A percentile compares a stretch with the other conserved stretches of the same genome.
These are phyloP conservation scores for Avena eriantha DNA, from an alignment of 176 grass and related monocot species.

Conservation along the genomic window DNA sequence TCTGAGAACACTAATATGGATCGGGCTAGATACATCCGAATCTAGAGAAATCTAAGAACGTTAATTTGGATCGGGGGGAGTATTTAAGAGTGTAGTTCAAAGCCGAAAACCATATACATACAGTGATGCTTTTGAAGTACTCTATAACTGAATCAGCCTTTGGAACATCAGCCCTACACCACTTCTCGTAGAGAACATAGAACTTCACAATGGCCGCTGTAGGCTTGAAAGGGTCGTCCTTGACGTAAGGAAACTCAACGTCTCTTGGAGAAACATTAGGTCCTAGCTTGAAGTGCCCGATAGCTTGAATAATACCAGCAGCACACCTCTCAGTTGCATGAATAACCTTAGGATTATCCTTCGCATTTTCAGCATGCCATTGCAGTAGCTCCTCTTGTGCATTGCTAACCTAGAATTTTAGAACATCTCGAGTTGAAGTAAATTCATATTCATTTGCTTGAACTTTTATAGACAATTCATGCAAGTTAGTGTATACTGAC, in stretches of 20 bases:
- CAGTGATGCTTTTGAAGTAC: conserved; percentile 57
- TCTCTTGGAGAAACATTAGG: conserved; percentile 41
- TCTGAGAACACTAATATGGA: no score
- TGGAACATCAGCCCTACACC: conserved; percentile 52
- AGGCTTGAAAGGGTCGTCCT: conserved; percentile 52
- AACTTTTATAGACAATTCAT: conserved; percentile 2
- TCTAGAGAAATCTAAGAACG: no score
- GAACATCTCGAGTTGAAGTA: conserved; percentile 19
- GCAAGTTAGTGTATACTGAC: conserved; percentile 48
- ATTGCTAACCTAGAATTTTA: conserved; percentile 32
- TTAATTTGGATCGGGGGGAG: no score
- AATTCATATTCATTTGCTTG: not conserved
- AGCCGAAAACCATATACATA: conserved; percentile 45
- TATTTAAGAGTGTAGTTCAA: conserved; percentile 5
- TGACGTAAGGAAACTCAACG: conserved; percentile 44
- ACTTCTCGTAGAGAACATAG: conserved; percentile 73
- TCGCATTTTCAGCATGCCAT: conserved; percentile 28
- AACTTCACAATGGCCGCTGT: conserved; percentile 60
- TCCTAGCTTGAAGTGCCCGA: conserved; percentile 33
- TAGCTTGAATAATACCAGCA: conserved; percentile 35
- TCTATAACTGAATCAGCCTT: conserved; percentile 54
- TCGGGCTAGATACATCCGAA: no score
- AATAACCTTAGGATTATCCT: conserved; percentile 27
- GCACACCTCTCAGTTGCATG: conserved; percentile 25
- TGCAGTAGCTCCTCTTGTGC: conserved; percentile 35